phyloP scores from a whole-genome alignment of 2,329 filamentous ascomycete genomes.

The Lachnellula occidentalis region DNA sequence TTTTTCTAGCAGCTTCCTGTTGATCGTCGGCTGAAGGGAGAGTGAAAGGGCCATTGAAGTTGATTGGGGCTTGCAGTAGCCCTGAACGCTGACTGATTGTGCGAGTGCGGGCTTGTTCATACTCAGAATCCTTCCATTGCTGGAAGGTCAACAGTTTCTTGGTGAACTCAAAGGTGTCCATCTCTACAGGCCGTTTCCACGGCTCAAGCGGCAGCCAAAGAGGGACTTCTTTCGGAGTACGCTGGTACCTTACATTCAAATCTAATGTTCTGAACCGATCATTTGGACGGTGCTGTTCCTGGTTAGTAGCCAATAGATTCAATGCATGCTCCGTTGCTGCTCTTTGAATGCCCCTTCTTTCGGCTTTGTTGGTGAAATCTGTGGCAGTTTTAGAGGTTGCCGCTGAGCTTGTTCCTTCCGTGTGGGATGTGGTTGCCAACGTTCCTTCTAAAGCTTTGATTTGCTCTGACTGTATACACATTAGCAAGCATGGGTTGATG shows the following conservation, averaged over 20 bases:
- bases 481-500: not conserved
- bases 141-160: constrained; percentile 19
- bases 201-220: constrained; percentile 22
- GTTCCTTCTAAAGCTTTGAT: not conserved
- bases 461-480: not conserved
- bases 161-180: constrained; percentile 22
- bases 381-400: not conserved
- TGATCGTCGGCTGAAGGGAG: constrained; percentile 4
- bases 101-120: constrained; percentile 6
- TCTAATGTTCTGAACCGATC: constrained; percentile 23
- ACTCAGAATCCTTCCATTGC: constrained; percentile 20
- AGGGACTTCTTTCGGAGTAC: constrained; percentile 16
- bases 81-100: not conserved
- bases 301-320: constrained; percentile 24
- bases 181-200: constrained; percentile 22
- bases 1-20: constrained; percentile 8
- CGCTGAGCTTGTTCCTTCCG: not conserved
- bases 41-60: constrained; percentile 23
- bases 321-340: constrained; percentile 25
- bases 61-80: constrained; percentile 13
- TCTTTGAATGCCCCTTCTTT: constrained; percentile 25
- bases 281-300: constrained; percentile 26
- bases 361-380: constrained; percentile 24
- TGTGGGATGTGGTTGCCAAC: too few species aligned
- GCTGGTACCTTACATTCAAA: constrained; percentile 7